Conservation (phyloP, 2,329 filamentous ascomycete genomes). For the Beauveria medogensis region DNA sequence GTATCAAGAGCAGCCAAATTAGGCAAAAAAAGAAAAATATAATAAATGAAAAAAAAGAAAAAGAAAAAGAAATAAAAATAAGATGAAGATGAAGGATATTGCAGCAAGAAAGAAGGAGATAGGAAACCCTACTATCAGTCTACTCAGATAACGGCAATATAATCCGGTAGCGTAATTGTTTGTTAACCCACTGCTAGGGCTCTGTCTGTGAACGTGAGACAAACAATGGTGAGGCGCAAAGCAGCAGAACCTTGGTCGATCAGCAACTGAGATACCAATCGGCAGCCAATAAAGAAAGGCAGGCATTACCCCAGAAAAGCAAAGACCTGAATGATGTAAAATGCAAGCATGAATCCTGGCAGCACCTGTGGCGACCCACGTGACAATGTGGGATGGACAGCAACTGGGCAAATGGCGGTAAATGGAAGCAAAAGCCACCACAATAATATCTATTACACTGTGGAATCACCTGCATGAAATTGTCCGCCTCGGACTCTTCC, state of each 20-base stretch:
- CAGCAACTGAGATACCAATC: background rate
- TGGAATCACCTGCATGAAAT: slow-evolving; percentile 1
- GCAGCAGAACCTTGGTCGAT: background rate
- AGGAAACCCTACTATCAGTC: no score
- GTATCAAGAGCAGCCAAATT: no score
- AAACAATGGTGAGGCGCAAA: background rate
- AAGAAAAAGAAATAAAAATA: no score
- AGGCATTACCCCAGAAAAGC: background rate
- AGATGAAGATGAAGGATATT: no score
- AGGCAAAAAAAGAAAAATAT: no score
- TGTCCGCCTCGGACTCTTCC: background rate
- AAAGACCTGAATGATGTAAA: background rate
- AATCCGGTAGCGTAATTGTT: no score
- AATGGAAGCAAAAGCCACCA: slow-evolving; percentile 1
- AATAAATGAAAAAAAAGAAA: no score
- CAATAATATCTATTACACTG: background rate
- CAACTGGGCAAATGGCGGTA: slow-evolving; percentile 3
- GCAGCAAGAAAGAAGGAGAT: no score
- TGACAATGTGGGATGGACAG: slow-evolving; percentile 3
- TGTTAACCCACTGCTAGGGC: no score
- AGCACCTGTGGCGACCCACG: slow-evolving; percentile 6
- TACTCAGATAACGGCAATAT: no score
- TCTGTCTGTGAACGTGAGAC: background rate
- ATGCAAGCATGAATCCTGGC: background rate
- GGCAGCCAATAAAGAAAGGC: background rate